Percentiles rank a stretch among this genome's conserved stretches.
phyloP scores from a whole-genome alignment of 1,284 basidiomycete genomes.

The Malassezia yamatoensis region DNA sequence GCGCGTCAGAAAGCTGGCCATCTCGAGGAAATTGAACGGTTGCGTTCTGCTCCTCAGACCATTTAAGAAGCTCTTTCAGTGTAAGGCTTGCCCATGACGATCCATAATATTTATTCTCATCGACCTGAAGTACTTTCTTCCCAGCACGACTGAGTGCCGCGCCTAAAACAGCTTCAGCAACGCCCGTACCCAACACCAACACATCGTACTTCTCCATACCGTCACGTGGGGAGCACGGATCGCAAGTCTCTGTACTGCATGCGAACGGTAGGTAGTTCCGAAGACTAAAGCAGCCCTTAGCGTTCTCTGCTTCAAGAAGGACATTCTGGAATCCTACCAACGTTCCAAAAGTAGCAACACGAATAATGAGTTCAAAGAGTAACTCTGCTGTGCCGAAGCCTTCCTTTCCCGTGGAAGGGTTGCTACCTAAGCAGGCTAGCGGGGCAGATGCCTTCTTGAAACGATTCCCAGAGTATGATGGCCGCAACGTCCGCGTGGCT shows the following conservation, averaged over 20 bases:
- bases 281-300: background rate
- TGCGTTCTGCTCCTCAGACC: background rate
- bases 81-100: conserved; percentile 13
- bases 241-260: background rate
- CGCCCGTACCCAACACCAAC: conserved; percentile 17
- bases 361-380: background rate
- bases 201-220: conserved; percentile 13
- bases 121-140: conserved; percentile 10
- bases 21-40: conserved; percentile 6
- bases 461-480: conserved; percentile 45
- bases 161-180: conserved; percentile 10
- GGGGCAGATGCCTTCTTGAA: conserved; percentile 41
- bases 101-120: conserved; percentile 10
- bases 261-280: conserved; percentile 1
- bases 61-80: conserved; percentile 6
- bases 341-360: background rate
- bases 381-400: background rate
- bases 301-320: background rate
- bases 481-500: conserved; percentile 44
- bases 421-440: conserved; percentile 48
- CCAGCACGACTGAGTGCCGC: conserved; percentile 16
- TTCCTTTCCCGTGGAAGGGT: conserved; percentile 39
- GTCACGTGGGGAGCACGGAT: background rate
- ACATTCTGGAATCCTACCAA: background rate
- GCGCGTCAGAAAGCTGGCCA: conserved; percentile 5